phyloP scores from a whole-genome alignment of 2,329 filamentous ascomycete genomes.

The Phyllosticta ampelicida region DNA sequence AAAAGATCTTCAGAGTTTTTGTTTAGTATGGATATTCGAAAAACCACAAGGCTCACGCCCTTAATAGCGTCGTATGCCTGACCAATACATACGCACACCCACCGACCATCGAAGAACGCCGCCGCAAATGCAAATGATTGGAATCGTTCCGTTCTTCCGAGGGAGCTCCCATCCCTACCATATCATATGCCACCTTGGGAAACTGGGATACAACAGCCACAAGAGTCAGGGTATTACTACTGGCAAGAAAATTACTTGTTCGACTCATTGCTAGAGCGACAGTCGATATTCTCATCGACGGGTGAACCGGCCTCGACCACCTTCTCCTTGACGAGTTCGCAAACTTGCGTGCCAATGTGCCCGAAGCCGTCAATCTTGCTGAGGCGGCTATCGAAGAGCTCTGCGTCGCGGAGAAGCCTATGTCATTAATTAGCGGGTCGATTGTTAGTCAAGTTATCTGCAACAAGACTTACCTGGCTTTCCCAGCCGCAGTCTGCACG shows the following conservation, averaged over 20 bases:
- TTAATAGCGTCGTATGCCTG: too few species aligned
- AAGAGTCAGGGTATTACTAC: neutral
- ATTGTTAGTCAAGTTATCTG: constrained; percentile 9
- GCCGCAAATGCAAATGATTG: neutral
- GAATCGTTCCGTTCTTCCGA: too few species aligned
- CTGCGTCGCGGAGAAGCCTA: constrained; percentile 67
- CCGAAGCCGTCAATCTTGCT: constrained; percentile 70
- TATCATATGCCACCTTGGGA: neutral
- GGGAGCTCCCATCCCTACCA: neutral
- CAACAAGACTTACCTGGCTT: constrained; percentile 51
- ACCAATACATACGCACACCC: too few species aligned
- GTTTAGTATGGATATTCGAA: too few species aligned
- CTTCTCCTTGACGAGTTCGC: constrained; percentile 54
- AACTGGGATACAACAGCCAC: neutral
- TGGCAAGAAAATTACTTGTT: neutral
- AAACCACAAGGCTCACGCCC: too few species aligned
- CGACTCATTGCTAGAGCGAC: constrained; percentile 1
- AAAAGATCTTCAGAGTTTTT: too few species aligned
- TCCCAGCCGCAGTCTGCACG: constrained; percentile 56
- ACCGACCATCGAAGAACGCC: too few species aligned
- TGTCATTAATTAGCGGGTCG: neutral
- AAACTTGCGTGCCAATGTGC: constrained; percentile 59
- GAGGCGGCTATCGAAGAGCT: constrained; percentile 60
- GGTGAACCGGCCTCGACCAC: constrained; percentile 9
- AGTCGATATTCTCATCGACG: neutral